phyloP scores from a whole-genome alignment of 306 rosid genomes.

The Rosa rugosa region DNA sequence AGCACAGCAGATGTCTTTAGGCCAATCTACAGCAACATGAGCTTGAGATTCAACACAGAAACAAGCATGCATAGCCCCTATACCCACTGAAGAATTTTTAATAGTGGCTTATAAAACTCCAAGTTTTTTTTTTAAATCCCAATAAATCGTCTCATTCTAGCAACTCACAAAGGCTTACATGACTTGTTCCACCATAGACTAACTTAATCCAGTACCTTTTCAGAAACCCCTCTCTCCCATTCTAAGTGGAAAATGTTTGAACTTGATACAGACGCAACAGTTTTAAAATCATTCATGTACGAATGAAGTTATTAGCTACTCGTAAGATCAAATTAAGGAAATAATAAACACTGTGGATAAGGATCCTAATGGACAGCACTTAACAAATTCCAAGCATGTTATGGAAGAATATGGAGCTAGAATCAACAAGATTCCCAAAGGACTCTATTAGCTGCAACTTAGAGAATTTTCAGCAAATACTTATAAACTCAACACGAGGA shows the following conservation, averaged over 20 bases:
- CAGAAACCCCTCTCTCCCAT: neutral
- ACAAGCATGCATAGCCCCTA: neutral
- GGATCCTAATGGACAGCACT: neutral
- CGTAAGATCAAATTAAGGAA: neutral
- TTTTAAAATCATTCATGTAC: neutral
- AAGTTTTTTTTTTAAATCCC: neutral
- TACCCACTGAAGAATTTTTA: neutral
- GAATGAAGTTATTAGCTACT: neutral
- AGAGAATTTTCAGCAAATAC: too few species aligned
- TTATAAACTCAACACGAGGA: too few species aligned
- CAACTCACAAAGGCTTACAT: neutral
- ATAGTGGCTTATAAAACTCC: neutral
- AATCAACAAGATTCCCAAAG: too few species aligned
- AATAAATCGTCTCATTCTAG: neutral
- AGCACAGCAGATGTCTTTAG: neutral
- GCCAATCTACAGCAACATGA: conserved; percentile 1
- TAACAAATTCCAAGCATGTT: neutral
- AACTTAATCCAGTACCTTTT: neutral
- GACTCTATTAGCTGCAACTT: too few species aligned
- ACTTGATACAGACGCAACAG: neutral
- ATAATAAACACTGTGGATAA: neutral
- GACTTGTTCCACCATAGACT: neutral
- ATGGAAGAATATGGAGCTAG: too few species aligned
- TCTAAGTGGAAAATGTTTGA: neutral
- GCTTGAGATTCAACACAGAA: neutral